phyloP scores from a whole-genome alignment of 2,329 filamentous ascomycete species.

The Cladosporium halotolerans region DNA sequence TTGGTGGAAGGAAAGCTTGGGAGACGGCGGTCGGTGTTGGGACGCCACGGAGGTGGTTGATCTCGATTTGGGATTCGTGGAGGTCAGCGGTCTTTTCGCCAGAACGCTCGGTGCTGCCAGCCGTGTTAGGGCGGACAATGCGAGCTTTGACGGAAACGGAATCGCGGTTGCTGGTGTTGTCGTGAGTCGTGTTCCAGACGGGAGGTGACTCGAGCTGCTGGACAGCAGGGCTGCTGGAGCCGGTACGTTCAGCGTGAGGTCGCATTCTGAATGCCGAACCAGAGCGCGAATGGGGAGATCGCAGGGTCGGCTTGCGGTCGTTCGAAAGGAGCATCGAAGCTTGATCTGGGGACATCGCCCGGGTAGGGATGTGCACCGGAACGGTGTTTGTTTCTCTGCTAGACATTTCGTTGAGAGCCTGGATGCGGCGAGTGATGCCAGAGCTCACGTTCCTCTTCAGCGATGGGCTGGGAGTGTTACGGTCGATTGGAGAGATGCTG shows the following conservation, averaged over 20 bases:
- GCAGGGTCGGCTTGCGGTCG: constrained; percentile 5
- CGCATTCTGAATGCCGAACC: constrained; percentile 4
- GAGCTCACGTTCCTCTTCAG: constrained; percentile 74
- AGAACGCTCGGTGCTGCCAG: constrained; percentile 31
- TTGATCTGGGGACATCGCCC: constrained; percentile 16
- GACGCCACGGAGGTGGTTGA: constrained; percentile 52
- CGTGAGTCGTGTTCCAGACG: constrained; percentile 37
- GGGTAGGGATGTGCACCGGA: constrained; percentile 14
- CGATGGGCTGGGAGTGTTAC: constrained; percentile 29
- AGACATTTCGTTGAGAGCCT: constrained; percentile 73
- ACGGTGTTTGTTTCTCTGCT: constrained; percentile 19
- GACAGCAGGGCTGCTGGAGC: constrained; percentile 12
- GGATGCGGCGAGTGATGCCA: constrained; percentile 90
- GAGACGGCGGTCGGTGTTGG: constrained; percentile 10
- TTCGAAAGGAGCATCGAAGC: constrained; percentile 7
- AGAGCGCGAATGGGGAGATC: constrained; percentile 3
- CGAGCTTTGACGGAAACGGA: constrained; percentile 84
- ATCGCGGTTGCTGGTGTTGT: constrained; percentile 48
- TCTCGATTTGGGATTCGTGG: constrained; percentile 52
- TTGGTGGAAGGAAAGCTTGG: constrained; percentile 9
- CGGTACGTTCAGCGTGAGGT: constrained; percentile 7
- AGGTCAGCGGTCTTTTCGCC: constrained; percentile 40
- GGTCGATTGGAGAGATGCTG: constrained; percentile 23
- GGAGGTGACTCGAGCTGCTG: constrained; percentile 25
- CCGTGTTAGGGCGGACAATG: constrained; percentile 61